phyloP scores from a whole-genome alignment of 148 eudicot species.

The Nepenthes gracilis region DNA sequence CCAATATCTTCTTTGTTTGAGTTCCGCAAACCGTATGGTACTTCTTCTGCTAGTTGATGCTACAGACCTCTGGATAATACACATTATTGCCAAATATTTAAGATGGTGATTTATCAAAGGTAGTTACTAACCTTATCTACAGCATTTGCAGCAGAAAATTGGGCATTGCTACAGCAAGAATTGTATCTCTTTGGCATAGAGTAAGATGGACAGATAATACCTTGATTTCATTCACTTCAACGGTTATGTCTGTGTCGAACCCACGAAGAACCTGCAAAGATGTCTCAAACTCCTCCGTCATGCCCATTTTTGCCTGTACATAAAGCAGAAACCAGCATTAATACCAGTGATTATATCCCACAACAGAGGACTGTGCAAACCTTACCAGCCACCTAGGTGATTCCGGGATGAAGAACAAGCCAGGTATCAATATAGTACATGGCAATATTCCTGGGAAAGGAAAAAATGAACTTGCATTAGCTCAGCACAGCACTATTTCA shows the following conservation, averaged over 20 bases:
- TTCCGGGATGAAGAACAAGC: conserved; percentile 92
- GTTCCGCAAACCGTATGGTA: conserved; percentile 65
- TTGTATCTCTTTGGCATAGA: not conserved
- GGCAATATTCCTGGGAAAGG: conserved; percentile 67
- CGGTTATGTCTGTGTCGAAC: conserved; percentile 75
- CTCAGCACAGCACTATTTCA: not conserved
- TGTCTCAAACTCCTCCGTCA: conserved; percentile 84
- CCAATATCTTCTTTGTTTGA: conserved; percentile 86
- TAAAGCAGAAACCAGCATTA: conserved; percentile 1
- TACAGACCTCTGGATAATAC: conserved; percentile 57
- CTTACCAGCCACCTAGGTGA: conserved; percentile 99
- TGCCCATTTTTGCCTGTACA: conserved; percentile 86
- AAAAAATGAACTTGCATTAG: conserved; percentile 1
- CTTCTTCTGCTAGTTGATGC: conserved; percentile 71
- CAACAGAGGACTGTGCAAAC: not conserved
- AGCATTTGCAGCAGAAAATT: not conserved
- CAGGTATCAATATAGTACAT: conserved; percentile 79
- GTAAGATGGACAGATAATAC: conserved; percentile 17
- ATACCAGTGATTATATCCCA: conserved; percentile 1
- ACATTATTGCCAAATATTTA: not conserved
- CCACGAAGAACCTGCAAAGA: conserved; percentile 97
- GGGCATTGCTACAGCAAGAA: not conserved
- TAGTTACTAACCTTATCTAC: not conserved
- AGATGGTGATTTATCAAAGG: not conserved
- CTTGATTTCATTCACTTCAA: conserved; percentile 90